phyloP scores from a whole-genome alignment of 257 asterid species.

The Hygrophila difformis region DNA sequence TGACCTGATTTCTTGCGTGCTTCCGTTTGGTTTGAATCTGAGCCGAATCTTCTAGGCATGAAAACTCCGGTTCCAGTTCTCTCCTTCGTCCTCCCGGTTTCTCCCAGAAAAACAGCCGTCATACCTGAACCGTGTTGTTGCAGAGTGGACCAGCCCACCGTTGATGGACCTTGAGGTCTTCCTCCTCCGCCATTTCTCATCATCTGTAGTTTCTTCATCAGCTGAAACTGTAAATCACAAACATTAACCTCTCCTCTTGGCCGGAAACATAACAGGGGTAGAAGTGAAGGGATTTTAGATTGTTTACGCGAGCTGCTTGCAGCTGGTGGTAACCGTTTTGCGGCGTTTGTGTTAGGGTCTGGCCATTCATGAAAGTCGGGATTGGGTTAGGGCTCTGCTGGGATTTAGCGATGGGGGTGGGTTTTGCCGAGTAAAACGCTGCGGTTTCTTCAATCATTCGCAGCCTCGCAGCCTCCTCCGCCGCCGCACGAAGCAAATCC shows the following conservation, averaged over 20 bases:
- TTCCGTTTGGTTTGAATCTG: slow-evolving; percentile 24
- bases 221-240: slow-evolving; percentile 41
- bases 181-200: slow-evolving; percentile 22
- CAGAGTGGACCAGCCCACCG: slow-evolving; percentile 50
- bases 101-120: slow-evolving; percentile 60
- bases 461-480: slow-evolving; percentile 52
- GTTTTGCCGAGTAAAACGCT: slow-evolving; percentile 23
- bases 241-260: too few species aligned
- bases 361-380: slow-evolving; percentile 12
- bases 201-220: slow-evolving; percentile 31
- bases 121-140: slow-evolving; percentile 46
- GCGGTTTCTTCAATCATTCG: slow-evolving; percentile 29
- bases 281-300: too few species aligned
- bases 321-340: slow-evolving; percentile 28
- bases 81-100: slow-evolving; percentile 36
- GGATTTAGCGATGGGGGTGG: slow-evolving; percentile 13
- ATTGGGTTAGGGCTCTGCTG: slow-evolving; percentile 4
- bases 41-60: slow-evolving; percentile 45
- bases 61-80: slow-evolving; percentile 89
- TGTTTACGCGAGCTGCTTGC: slow-evolving; percentile 38
- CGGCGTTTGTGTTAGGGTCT: slow-evolving; percentile 17
- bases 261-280: too few species aligned
- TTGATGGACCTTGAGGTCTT: slow-evolving; percentile 13
- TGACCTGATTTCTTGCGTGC: slow-evolving; percentile 50
- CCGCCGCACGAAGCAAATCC: slow-evolving; percentile 52